Evolutionary conservation across 345 rosid genomes (phyloP), one percentile per base, ranked within the genome.

Genomic region (Rhodomyrtus tomentosa): DNA sequence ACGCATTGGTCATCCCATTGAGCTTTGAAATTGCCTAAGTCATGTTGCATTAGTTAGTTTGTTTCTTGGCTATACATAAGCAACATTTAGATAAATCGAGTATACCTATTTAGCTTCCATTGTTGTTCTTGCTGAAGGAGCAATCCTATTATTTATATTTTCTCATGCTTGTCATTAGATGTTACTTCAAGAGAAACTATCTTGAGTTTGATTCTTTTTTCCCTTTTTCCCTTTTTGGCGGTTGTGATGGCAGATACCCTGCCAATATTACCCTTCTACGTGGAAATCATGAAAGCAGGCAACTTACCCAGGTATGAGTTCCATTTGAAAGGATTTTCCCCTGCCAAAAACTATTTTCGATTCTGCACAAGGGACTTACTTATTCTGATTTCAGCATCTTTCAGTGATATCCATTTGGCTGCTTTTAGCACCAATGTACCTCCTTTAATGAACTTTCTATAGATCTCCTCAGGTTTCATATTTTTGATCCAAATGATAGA

Each of bases 281-380:
- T 54, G 99, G 99, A 73, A 98, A 98, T 90, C 99, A 96, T 88
- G 99, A 98, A 89, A 98, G 99, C 90, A 93, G 99, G 88, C 99
- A 98, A 88, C 94, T 98, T 86, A 98, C 99, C 85, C 99, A 98
- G 99, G 99, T 98, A 85, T 86, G 87, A 68, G 79, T 68, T 68
- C 25, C 79, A 68, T 68, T 10, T 32, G 79, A 45, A 20, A 36
- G 45, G 25, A 68, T 68, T 68, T 10, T 5, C 42, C 40, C 74
- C 36, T 59, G 32, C 11, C 32, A 59, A 59, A 59, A 59, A 58
- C 72, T 58, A 9, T 29, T 36, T 58, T 59, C 3, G 40, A 40
- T 36, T 59, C 74, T 59, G 74, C 74, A 7, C 74, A 15, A 29
- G 40, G 74, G 74, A 59, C 74, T 15, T 59, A 15, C 40, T 38